Base-by-base conservation (phyloP, 352 stramenopile genomes). In the Globisporangium cylindrosporum region DNA sequence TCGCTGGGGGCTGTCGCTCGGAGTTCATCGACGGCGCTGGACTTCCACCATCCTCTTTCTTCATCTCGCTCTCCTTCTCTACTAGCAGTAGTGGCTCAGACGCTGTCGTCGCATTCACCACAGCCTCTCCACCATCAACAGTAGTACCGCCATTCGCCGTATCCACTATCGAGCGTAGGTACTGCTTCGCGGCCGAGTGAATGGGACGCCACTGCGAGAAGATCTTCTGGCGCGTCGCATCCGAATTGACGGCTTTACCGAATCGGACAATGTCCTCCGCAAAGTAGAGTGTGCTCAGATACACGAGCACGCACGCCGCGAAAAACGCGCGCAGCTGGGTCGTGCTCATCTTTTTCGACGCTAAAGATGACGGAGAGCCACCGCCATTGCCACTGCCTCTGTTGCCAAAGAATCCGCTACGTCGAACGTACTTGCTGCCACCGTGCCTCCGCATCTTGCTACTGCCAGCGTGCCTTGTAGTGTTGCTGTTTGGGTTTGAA, bases 271-370 rank as follows among this genome's bases (percentile, higher is more conserved):
- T 72, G 41, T 68, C 62, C 10, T 72, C 53, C 1, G 67, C 67
- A 22, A 72, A 72, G 32, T 24, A 68, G 32, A 72, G 54, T 24
- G 61, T 51, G 27, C 61, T 41, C 27, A 68, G 55, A 14, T 72
- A 72, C 67, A 72, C 54, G 24, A 72, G 56, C 54, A 72, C 54
- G 14, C 67, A 72, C n/a, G 34, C 67, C 18, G n/a, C 55, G 25
- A 67, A 72, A 43, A 72, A 67, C 46, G 57, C 43, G 48, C 67
- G 67, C 54, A 72, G 20, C 36, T 72, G 67, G 10, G 54, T 55
- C 48, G 67, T 72, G 36, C 67, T 68, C 67, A 72, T 64, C 41
- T 64, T 67, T 20, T 55, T 67, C 18, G 60, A 51, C 34, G 54
- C 41, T 20, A 34, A n/a, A 20, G 56, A 43, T 7, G 56, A 41